A percentile compares a stretch with the other conserved stretches of the same genome.
phyloP scores from a whole-genome alignment of 164 flowering plant species.

The Buxus sempervirens region DNA sequence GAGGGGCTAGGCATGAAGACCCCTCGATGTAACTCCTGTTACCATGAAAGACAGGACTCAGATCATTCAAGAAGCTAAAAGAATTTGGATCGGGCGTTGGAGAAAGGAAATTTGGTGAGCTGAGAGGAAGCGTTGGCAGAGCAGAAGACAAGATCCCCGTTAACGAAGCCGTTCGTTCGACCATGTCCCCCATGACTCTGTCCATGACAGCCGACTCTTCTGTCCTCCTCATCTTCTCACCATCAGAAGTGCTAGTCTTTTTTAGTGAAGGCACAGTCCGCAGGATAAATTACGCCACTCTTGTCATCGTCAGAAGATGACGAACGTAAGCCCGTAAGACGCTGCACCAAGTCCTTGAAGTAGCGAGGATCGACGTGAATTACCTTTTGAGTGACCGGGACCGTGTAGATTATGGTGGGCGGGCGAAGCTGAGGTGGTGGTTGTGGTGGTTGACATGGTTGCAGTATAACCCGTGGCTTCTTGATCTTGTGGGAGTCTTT shows the following conservation, averaged over 20 bases:
- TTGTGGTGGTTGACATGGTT: conserved; percentile 10
- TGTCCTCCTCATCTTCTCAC: too few species aligned
- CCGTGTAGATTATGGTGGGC: conserved; percentile 65
- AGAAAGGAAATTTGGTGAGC: conserved; percentile 56
- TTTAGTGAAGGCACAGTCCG: too few species aligned
- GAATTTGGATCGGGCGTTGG: conserved; percentile 36
- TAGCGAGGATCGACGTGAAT: conserved; percentile 39
- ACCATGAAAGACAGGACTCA: conserved; percentile 41
- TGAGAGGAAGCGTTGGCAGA: conserved; percentile 55
- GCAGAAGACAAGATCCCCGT: conserved; percentile 81
- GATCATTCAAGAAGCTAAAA: conserved; percentile 28
- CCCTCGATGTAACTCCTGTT: conserved; percentile 26
- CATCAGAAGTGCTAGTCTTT: background rate
- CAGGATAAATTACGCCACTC: too few species aligned
- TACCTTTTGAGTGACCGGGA: conserved; percentile 48
- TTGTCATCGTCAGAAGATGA: conserved; percentile 14
- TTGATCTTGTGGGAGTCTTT: conserved; percentile 64
- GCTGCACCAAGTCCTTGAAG: conserved; percentile 45
- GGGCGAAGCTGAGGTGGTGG: conserved; percentile 26
- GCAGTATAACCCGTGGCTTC: conserved; percentile 50
- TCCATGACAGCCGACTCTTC: conserved; percentile 3
- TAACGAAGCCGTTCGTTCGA: conserved; percentile 16
- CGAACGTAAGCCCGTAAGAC: conserved; percentile 33
- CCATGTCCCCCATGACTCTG: conserved; percentile 16
- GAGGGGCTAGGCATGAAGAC: conserved; percentile 47